Evolutionary conservation across 1,139 yeast species (phyloP), one percentile per base, ranked within the genome.

Genomic region (Lodderomyces beijingensis): DNA sequence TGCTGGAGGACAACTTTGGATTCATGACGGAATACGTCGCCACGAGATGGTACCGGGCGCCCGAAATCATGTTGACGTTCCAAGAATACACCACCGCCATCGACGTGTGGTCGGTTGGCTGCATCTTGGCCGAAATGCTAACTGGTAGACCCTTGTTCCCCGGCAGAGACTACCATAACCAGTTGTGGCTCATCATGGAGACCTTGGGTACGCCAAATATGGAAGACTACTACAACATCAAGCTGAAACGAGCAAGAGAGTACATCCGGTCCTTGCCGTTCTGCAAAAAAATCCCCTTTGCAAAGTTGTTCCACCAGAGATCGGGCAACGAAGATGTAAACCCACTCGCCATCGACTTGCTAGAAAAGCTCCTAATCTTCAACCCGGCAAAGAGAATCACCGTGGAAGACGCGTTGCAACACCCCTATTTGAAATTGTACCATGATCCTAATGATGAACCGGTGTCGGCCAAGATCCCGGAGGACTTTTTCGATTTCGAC

Each of bases 81-180:
- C 79, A 82, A 30, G 76, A 75, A 44, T 82, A 82, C 46, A 74
- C 88, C 2, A 72, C 82, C 0, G 82, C 86, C 3, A 78, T 82
- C 40, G 91, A 82, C 50, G 64, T 81, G 9, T 82, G 91, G 91
- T 77, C 87, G 0, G 85, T 80, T 12, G 91, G 91, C 1, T 82
- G 91, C 51, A 80, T 82, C 15, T 52, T 82, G 29, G 87, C 82
- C 0, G 91, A 82, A 50, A 59, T 79, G 61, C 59, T 79, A 22
- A 62, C 72, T 1, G 76, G 83, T 1, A 60, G 61, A 40, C 88
- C 94, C 0, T 55, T 87, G 30, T 86, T 86, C 50, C 93, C 95
- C 0, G 96, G 95, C 0, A 70, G 77, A 30, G 88, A 81, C 51
- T 81, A 79, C 51, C 76, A 75, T 43, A 73, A 79, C 49, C 91